Base-by-base conservation (phyloP, 176 grass and related monocot genomes). In the Tillandsia fasciculata region DNA sequence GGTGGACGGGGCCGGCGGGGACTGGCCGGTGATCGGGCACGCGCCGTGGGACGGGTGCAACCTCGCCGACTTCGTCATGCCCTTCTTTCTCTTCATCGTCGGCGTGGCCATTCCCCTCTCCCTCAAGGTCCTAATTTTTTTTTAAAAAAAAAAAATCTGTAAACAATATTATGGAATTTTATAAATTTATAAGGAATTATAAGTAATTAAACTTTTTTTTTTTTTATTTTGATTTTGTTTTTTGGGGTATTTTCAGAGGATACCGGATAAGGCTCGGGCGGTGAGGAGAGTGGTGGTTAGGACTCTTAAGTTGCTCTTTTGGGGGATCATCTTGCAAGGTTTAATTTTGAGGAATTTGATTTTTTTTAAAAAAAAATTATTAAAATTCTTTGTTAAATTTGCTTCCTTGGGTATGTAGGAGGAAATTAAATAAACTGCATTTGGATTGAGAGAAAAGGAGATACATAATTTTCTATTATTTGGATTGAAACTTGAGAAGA, bases 61-160 rank as follows among this genome's bases (percentile, higher is more conserved):
- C 77, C 93, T 97, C 47, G 93, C 93, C 3, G 89, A 96, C 52
- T 96, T 92, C 71, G 93, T 83, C 72, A 96, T 96, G 93, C 93
- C 93, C 27, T 97, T 77, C 84, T 96, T 96, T 70, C 89, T 97
- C 71, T 97, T 97, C 79, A 97, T 96, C 75, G 86, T 96, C 1
- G 93, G 93, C 69, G 85, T 96, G 83, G 92, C 92, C 51, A 87
- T 92, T 48, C 92, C 92, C 14, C 92, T 96, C 33, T 92, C 92
- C 73, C 92, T 92, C 70, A 96, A 96, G 92, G 92, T 96, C 50
- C 26, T 3, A 1, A 63, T 58, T 42, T 2, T 13, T 49, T 13
- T 61, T 11, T 58, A 24, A 20, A 20, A 20, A 20, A 20, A 20
- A 20, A 20, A 24, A 24, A 48, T 48, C 50, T 49, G 42, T 1